Conservation (phyloP, 2,329 filamentous ascomycete species). For the Calonectria ilicicola region DNA sequence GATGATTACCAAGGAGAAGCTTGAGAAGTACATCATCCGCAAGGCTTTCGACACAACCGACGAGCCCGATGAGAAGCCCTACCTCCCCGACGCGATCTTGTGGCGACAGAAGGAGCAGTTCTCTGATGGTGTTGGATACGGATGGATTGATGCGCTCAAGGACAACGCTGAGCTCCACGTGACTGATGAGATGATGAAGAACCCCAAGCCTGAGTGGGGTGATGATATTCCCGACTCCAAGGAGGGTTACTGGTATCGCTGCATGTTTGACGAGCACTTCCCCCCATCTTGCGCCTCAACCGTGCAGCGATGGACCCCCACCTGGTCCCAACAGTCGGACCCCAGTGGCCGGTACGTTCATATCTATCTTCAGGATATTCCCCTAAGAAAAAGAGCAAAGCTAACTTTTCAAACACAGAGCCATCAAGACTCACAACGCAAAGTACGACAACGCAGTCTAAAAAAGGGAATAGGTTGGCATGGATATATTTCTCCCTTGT, state of each 20-base stretch:
- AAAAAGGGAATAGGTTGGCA: constrained; percentile 36
- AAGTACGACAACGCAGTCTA: constrained; percentile 73
- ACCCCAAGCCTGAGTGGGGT: constrained; percentile 97
- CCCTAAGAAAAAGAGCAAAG: background rate
- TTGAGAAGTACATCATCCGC: constrained; percentile 98
- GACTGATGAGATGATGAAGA: constrained; percentile 98
- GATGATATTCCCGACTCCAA: constrained; percentile 93
- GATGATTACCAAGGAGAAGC: constrained; percentile 89
- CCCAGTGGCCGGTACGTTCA: constrained; percentile 83
- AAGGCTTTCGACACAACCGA: constrained; percentile 97
- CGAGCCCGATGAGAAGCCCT: constrained; percentile 83
- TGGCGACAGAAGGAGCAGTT: constrained; percentile 99
- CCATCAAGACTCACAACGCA: constrained; percentile 79
- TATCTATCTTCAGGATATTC: background rate
- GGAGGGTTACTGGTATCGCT: constrained; percentile 98
- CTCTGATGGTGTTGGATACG: constrained; percentile 97
- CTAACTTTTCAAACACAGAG: constrained; percentile 60
- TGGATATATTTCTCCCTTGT: constrained; percentile 33
- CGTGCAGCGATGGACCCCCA: constrained; percentile 96
- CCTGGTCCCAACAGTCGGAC: constrained; percentile 96
- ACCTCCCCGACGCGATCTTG: constrained; percentile 95
- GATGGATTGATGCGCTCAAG: constrained; percentile 98
- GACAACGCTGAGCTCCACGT: constrained; percentile 91
- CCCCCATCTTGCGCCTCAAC: constrained; percentile 90
- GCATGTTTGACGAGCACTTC: constrained; percentile 99